These are phyloP conservation scores for Daldinia bambusicola DNA, from an alignment of 495 filamentous ascomycete genomes.

Conservation along the genomic window DNA sequence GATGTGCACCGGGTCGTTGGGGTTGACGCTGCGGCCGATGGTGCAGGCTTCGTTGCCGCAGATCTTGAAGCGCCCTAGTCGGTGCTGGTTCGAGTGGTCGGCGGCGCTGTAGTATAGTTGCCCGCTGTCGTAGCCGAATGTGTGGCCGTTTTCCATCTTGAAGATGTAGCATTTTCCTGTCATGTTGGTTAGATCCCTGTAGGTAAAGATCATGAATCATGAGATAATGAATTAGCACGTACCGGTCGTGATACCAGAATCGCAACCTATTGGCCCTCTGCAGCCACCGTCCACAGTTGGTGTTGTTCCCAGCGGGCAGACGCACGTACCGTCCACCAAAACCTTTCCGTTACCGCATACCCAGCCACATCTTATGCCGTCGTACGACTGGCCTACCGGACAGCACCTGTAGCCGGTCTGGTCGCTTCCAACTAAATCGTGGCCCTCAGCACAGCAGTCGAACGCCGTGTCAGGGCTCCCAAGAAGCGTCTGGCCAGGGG, in stretches of 20 bases:
- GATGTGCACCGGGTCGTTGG: slow-evolving; percentile 21
- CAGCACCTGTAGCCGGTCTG: slow-evolving; percentile 22
- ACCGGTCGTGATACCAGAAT: slow-evolving; percentile 27
- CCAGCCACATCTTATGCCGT: slow-evolving; percentile 11
- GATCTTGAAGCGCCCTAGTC: slow-evolving; percentile 21
- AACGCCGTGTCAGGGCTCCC: slow-evolving; percentile 23
- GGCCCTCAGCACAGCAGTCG: slow-evolving; percentile 25
- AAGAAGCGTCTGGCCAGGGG: slow-evolving; percentile 18
- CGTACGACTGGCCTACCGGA: slow-evolving; percentile 21
- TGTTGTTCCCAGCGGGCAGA: slow-evolving; percentile 16
- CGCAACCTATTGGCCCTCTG: slow-evolving; percentile 17
- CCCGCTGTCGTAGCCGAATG: slow-evolving; percentile 26
- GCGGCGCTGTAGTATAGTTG: slow-evolving; percentile 25
- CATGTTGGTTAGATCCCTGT: neutral
- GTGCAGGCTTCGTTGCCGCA: slow-evolving; percentile 27
- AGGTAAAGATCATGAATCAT: neutral
- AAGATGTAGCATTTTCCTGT: slow-evolving; percentile 27
- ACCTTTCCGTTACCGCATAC: slow-evolving; percentile 17
- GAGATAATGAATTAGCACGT: neutral
- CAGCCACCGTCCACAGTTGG: slow-evolving; percentile 10
- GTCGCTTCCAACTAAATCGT: slow-evolving; percentile 9
- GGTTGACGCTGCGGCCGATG: slow-evolving; percentile 17
- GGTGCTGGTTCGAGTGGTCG: slow-evolving; percentile 25
- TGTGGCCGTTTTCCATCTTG: slow-evolving; percentile 24
- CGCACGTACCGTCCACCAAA: slow-evolving; percentile 23